phyloP scores from a whole-genome alignment of 1,284 basidiomycete genomes.

The Puccinia novopanici region DNA sequence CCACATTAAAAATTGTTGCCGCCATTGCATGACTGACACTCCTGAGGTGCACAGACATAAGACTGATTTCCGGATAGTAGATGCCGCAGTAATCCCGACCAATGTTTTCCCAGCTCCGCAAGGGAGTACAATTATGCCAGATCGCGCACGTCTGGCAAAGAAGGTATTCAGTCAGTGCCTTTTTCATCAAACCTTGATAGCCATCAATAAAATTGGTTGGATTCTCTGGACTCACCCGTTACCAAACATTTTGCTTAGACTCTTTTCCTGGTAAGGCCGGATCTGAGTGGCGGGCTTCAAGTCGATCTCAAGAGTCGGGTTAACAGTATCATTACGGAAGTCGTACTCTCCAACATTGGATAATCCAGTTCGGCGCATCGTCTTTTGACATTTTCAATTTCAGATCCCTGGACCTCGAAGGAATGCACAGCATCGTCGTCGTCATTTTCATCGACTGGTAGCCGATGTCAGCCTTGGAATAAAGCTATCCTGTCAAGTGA shows the following conservation, averaged over 20 bases:
- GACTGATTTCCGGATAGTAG: constrained; percentile 98
- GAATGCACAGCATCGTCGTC: constrained; percentile 93
- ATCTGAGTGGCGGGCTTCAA: constrained; percentile 94
- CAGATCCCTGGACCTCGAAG: constrained; percentile 86
- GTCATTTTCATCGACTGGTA: constrained; percentile 79
- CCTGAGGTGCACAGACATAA: constrained; percentile 96
- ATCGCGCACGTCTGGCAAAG: constrained; percentile 76
- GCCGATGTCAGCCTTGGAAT: not conserved
- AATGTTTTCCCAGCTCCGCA: constrained; percentile 99
- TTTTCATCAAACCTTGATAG: constrained; percentile 2
- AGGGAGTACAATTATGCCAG: constrained; percentile 96
- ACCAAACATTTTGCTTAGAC: constrained; percentile 96
- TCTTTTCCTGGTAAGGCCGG: constrained; percentile 94
- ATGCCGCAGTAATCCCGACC: constrained; percentile 97
- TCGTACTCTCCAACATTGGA: constrained; percentile 98
- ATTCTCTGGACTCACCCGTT: constrained; percentile 70
- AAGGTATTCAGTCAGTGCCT: not conserved
- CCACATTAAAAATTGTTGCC: constrained; percentile 94
- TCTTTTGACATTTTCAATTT: constrained; percentile 69
- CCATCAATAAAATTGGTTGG: not conserved
- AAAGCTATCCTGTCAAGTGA: not conserved
- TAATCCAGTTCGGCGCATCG: constrained; percentile 87
- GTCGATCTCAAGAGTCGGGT: constrained; percentile 93
- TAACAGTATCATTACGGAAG: constrained; percentile 90
- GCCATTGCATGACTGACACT: constrained; percentile 97